Percentiles rank a stretch among this genome's conserved stretches.
These are phyloP conservation scores for Aspergillus sp. DNA, from an alignment of 2,329 filamentous ascomycete genomes.

Conservation along the genomic window DNA sequence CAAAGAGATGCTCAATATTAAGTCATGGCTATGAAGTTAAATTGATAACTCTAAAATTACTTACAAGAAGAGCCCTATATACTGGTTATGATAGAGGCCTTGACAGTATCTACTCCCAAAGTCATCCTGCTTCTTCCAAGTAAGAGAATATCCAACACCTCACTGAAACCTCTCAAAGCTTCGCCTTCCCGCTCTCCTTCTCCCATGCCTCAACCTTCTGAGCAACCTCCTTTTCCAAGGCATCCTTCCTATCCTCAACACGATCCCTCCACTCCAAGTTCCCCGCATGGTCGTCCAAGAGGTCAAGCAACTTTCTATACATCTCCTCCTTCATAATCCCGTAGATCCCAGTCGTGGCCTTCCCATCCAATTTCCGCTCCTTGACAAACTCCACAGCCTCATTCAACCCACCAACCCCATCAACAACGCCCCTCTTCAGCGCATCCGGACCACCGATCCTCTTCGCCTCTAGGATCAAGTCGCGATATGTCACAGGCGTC, in stretches of 20 bases:
- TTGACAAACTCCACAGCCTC: constrained; percentile 62
- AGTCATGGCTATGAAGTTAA: not conserved
- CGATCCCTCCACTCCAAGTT: constrained; percentile 45
- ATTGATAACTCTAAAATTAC: not conserved
- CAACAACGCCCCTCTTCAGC: constrained; percentile 66
- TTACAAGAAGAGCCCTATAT: not conserved
- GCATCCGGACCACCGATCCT: constrained; percentile 66
- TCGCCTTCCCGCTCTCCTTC: constrained; percentile 16
- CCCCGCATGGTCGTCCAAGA: constrained; percentile 55
- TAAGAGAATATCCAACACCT: not conserved
- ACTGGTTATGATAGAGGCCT: not conserved
- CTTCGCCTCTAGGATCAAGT: constrained; percentile 70
- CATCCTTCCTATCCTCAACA: constrained; percentile 51
- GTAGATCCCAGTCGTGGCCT: constrained; percentile 67
- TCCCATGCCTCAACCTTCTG: constrained; percentile 8
- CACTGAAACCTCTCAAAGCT: constrained; percentile 22
- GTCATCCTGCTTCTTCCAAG: not conserved
- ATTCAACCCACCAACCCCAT: constrained; percentile 64
- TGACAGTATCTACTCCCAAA: too few relatives aligned
- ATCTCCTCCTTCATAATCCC: constrained; percentile 73
- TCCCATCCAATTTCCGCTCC: constrained; percentile 60
- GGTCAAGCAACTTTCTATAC: constrained; percentile 64
- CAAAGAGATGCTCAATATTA: not conserved
- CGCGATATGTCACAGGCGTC: constrained; percentile 55
- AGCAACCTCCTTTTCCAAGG: constrained; percentile 50